These are phyloP conservation scores for Candida smagusa DNA, from an alignment of 1,139 yeast genomes.

Conservation along the genomic window DNA sequence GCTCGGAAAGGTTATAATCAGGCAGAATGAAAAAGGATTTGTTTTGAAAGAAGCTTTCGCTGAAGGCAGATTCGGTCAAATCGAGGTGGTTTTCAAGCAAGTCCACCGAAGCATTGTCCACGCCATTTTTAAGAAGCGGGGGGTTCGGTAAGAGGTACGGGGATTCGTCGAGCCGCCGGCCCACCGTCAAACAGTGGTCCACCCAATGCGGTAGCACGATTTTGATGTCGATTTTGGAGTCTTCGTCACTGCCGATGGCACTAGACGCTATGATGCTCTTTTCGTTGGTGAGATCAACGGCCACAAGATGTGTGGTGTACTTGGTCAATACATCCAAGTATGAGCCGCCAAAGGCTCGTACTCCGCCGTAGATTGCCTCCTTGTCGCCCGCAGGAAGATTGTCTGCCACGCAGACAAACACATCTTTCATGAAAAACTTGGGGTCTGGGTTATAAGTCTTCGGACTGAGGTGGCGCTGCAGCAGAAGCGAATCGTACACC, in stretches of 20 bases:
- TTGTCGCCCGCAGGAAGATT: constrained; percentile 57
- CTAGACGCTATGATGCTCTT: constrained; percentile 42
- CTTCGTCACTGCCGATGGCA: constrained; percentile 28
- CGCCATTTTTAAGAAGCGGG: constrained; percentile 12
- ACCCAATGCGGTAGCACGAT: constrained; percentile 78
- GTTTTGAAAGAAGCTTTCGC: constrained; percentile 16
- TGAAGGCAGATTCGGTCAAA: constrained; percentile 9
- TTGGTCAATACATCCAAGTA: constrained; percentile 61
- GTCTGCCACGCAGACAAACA: constrained; percentile 59
- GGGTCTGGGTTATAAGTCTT: constrained; percentile 68
- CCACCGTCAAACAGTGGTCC: constrained; percentile 60
- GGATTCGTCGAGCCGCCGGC: constrained; percentile 48
- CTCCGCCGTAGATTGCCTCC: constrained; percentile 65
- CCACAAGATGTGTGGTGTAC: constrained; percentile 75
- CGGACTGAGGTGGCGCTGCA: constrained; percentile 46
- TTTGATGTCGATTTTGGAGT: constrained; percentile 45
- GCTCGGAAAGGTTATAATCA: constrained; percentile 34
- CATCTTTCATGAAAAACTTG: constrained; percentile 56
- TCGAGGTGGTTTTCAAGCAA: constrained; percentile 11
- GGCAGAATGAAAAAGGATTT: constrained; percentile 29
- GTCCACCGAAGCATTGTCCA: constrained; percentile 12
- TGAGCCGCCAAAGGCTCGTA: constrained; percentile 73
- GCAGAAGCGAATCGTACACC: constrained; percentile 50
- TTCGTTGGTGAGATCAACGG: constrained; percentile 53
- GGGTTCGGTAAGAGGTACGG: constrained; percentile 47